Percentiles rank a stretch among this genome's conserved stretches.
Conservation (phyloP, 2,329 filamentous ascomycete species). For the Nigrospora sphaerica region DNA sequence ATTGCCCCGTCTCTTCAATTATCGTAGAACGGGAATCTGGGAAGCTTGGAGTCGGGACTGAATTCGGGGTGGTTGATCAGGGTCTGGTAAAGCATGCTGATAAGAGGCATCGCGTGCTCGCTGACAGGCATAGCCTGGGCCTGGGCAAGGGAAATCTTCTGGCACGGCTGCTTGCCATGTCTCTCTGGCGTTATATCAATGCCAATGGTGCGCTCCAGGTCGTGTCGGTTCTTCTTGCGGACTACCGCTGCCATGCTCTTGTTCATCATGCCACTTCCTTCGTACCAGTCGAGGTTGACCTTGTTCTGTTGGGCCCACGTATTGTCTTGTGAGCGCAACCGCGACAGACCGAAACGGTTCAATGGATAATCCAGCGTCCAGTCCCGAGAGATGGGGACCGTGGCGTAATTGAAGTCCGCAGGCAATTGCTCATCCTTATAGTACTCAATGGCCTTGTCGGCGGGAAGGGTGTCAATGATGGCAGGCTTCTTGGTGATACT, state of each 20-base stretch:
- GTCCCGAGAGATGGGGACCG: constrained; percentile 7
- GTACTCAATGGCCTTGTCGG: constrained; percentile 19
- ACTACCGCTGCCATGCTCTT: constrained; percentile 23
- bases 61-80: constrained; percentile 12
- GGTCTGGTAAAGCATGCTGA: constrained; percentile 31
- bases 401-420: constrained; percentile 15
- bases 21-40: constrained; percentile 3
- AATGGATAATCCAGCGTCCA: constrained; percentile 16
- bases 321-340: constrained; percentile 13
- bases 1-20: no score
- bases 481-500: background rate
- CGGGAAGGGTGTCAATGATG: constrained; percentile 21
- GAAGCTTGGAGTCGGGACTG: constrained; percentile 6
- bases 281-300: constrained; percentile 30
- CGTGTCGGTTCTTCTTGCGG: constrained; percentile 20
- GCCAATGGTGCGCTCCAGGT: constrained; percentile 23
- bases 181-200: constrained; percentile 29
- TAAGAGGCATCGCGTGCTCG: constrained; percentile 32
- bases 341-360: constrained; percentile 8
- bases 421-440: constrained; percentile 23
- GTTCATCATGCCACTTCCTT: constrained; percentile 26
- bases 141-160: constrained; percentile 25
- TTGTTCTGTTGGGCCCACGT: constrained; percentile 16
- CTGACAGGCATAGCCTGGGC: constrained; percentile 27
- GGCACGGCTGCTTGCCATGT: constrained; percentile 8